These are phyloP conservation scores for Omphalotus guepiniiformis DNA, from an alignment of 768 basidiomycete species.

Conservation along the genomic window DNA sequence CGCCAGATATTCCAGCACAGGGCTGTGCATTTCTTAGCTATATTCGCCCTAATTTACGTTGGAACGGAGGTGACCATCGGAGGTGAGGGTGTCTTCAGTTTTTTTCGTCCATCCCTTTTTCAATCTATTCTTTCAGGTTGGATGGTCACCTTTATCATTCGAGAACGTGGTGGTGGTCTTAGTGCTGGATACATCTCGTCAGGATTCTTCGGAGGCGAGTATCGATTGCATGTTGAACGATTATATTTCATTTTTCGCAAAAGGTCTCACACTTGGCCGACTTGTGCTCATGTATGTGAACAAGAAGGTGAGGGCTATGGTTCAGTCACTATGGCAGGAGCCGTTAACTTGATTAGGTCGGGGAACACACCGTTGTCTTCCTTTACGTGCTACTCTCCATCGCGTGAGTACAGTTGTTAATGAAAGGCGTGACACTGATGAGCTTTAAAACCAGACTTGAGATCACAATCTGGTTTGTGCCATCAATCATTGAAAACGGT, in stretches of 20 bases:
- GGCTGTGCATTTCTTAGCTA: conserved; percentile 32
- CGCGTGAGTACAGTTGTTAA: no score
- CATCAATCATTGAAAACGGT: conserved; percentile 59
- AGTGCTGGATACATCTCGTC: conserved; percentile 54
- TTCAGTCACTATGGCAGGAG: conserved; percentile 45
- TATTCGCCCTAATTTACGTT: conserved; percentile 37
- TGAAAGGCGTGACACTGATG: not conserved
- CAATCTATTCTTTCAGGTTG: conserved; percentile 26
- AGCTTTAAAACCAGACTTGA: conserved; percentile 41
- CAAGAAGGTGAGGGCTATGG: conserved; percentile 49
- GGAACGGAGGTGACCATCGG: conserved; percentile 38
- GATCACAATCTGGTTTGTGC: conserved; percentile 65
- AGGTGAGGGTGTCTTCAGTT: conserved; percentile 13
- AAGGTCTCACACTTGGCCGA: conserved; percentile 58
- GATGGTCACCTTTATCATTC: conserved; percentile 60
- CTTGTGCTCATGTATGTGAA: conserved; percentile 54
- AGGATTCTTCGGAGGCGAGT: conserved; percentile 51
- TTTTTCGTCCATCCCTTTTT: not conserved
- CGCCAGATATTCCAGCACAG: conserved; percentile 29
- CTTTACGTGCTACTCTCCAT: not conserved
- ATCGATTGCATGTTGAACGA: not conserved
- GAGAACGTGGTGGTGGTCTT: conserved; percentile 40
- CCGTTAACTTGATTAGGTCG: not conserved
- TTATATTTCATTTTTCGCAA: not conserved
- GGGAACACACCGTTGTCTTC: not conserved